These are phyloP conservation scores for Fusarium sp. DNA, from an alignment of 2,329 filamentous ascomycete species.

Conservation along the genomic window DNA sequence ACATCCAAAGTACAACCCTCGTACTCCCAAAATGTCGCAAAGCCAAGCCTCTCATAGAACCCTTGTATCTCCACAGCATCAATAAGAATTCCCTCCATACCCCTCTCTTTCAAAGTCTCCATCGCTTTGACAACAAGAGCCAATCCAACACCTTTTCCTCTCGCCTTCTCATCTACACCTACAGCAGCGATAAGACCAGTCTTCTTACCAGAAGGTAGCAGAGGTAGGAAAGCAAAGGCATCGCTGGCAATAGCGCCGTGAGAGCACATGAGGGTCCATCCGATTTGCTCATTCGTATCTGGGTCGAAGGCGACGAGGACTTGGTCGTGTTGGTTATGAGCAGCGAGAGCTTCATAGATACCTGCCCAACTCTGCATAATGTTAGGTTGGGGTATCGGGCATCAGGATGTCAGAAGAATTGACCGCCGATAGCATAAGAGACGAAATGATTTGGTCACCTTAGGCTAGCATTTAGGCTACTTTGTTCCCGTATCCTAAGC, in stretches of 20 bases:
- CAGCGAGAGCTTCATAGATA: constrained; percentile 32
- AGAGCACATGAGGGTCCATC: constrained; percentile 44
- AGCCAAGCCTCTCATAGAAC: constrained; percentile 40
- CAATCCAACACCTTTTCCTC: constrained; percentile 37
- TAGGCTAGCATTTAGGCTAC: no score
- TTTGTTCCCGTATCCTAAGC: no score
- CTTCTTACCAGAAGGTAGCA: constrained; percentile 33
- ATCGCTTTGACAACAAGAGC: constrained; percentile 40
- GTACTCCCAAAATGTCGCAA: constrained; percentile 34
- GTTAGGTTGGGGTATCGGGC: neutral
- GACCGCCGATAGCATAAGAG: no score
- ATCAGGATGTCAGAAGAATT: no score
- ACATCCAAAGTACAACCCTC: constrained; percentile 12
- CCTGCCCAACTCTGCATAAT: constrained; percentile 22
- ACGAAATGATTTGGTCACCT: no score
- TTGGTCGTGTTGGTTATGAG: constrained; percentile 29
- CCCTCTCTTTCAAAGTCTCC: constrained; percentile 36
- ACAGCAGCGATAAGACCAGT: constrained; percentile 41
- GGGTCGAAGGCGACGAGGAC: constrained; percentile 41
- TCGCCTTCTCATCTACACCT: constrained; percentile 32
- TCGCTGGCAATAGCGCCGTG: neutral
- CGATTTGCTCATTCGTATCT: constrained; percentile 40
- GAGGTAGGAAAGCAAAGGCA: constrained; percentile 28
- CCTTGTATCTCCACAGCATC: constrained; percentile 37
- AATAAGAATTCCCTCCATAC: constrained; percentile 34